Conservation (phyloP, 805 yeast species). For the Pichia pseudocactophila region DNA sequence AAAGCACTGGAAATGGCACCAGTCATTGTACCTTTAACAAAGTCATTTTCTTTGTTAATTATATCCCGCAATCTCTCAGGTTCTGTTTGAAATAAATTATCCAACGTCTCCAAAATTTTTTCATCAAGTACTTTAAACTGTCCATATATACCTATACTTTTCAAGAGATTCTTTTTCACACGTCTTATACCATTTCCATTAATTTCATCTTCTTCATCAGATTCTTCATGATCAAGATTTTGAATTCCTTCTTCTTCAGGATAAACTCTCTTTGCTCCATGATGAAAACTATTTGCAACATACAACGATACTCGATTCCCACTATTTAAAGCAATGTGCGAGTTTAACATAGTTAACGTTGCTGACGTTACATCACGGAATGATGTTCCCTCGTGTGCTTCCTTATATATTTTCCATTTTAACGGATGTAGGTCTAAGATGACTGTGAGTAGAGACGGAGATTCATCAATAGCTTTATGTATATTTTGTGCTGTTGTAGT, state of each 20-base stretch:
- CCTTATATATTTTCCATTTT: slow-evolving; percentile 45
- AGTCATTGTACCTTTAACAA: slow-evolving; percentile 45
- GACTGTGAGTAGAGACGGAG: slow-evolving; percentile 73
- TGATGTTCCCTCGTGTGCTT: slow-evolving; percentile 31
- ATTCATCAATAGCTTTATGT: slow-evolving; percentile 40
- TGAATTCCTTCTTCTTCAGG: slow-evolving; percentile 34
- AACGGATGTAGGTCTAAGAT: slow-evolving; percentile 70
- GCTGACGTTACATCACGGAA: slow-evolving; percentile 55
- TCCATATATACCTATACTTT: slow-evolving; percentile 65
- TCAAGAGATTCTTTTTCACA: slow-evolving; percentile 19
- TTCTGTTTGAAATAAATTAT: slow-evolving; percentile 32
- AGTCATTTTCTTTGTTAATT: slow-evolving; percentile 20
- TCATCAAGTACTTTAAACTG: slow-evolving; percentile 79
- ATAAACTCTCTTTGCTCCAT: slow-evolving; percentile 60
- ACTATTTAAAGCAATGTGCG: slow-evolving; percentile 78
- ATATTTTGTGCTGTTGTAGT: slow-evolving; percentile 10
- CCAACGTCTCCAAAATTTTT: slow-evolving; percentile 51
- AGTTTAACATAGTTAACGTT: slow-evolving; percentile 69
- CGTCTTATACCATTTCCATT: slow-evolving; percentile 1
- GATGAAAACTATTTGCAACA: slow-evolving; percentile 50
- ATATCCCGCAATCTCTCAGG: slow-evolving; percentile 18
- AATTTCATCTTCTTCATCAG: slow-evolving; percentile 6
- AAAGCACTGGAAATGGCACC: slow-evolving; percentile 81
- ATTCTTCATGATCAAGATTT: slow-evolving; percentile 3
- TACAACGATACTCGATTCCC: slow-evolving; percentile 78